These are phyloP conservation scores for Sporothrix dimorphospora DNA, from an alignment of 2,329 filamentous ascomycete genomes.

Conservation along the genomic window DNA sequence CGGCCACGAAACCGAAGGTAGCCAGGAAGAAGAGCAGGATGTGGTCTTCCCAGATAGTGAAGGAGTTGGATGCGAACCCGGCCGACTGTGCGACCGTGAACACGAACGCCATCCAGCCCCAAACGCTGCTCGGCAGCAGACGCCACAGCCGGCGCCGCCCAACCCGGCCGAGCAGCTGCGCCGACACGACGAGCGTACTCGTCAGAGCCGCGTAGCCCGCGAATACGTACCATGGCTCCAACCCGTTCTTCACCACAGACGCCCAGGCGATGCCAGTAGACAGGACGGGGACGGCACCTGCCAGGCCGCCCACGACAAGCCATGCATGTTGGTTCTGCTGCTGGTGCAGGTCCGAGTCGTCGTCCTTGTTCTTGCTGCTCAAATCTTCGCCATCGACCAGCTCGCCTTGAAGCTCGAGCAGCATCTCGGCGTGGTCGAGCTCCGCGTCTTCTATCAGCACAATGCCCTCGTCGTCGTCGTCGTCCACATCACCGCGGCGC, in stretches of 20 bases:
- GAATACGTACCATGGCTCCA: constrained; percentile 46
- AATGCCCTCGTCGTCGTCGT: constrained; percentile 32
- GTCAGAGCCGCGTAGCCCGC: constrained; percentile 49
- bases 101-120: constrained; percentile 83
- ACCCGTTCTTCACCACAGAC: neutral
- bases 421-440: constrained; percentile 62
- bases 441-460: constrained; percentile 56
- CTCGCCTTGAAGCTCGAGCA: constrained; percentile 53
- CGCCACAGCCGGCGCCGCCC: constrained; percentile 48
- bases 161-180: constrained; percentile 47
- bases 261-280: constrained; percentile 23
- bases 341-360: constrained; percentile 60
- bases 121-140: constrained; percentile 72
- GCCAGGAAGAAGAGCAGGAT: constrained; percentile 90
- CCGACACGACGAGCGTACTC: constrained; percentile 48
- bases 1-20: constrained; percentile 79
- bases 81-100: constrained; percentile 87
- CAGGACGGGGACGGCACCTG: constrained; percentile 40
- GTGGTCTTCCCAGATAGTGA: constrained; percentile 97
- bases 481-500: constrained; percentile 54
- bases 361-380: constrained; percentile 50
- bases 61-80: constrained; percentile 96
- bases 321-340: constrained; percentile 47
- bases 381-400: constrained; percentile 5
- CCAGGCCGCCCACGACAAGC: constrained; percentile 44